Evolutionary conservation across 177 flowering plant genomes (phyloP).

Genomic region (Vitis hybrid): DNA sequence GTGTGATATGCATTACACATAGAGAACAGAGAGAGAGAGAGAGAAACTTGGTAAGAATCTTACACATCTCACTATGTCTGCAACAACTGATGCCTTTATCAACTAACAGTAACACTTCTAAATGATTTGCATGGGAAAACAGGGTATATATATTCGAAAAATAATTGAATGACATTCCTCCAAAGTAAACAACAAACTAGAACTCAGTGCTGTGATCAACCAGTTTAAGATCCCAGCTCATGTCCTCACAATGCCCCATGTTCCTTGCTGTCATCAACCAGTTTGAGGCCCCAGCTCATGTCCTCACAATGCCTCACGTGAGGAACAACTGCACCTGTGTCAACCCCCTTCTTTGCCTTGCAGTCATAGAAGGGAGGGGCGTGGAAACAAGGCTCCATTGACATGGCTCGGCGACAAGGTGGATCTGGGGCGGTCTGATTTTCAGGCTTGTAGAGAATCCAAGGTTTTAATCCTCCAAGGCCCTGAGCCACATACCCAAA

Average conservation of each 20-base stretch:
- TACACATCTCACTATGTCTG: too few species aligned
- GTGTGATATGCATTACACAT: too few species aligned
- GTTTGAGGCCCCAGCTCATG: slow-evolving; percentile 81
- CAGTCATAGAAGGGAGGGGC: slow-evolving; percentile 87
- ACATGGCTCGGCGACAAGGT: slow-evolving; percentile 71
- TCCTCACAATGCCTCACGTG: slow-evolving; percentile 89
- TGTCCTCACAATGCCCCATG: slow-evolving; percentile 82
- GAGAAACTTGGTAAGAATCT: too few species aligned
- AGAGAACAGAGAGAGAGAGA: too few species aligned
- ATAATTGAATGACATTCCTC: neutral
- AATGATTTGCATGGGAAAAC: neutral
- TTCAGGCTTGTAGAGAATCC: slow-evolving; percentile 80
- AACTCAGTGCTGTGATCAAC: too few species aligned
- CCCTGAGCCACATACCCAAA: slow-evolving; percentile 94
- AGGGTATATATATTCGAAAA: too few species aligned
- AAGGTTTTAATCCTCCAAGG: slow-evolving; percentile 77
- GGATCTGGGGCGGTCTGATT: slow-evolving; percentile 66
- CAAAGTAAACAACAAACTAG: too few species aligned
- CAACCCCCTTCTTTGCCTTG: slow-evolving; percentile 54
- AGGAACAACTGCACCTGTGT: slow-evolving; percentile 70
- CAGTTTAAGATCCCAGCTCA: slow-evolving; percentile 60
- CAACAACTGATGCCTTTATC: too few species aligned
- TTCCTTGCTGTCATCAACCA: slow-evolving; percentile 35
- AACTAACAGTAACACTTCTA: neutral
- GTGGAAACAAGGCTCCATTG: slow-evolving; percentile 95